Base-by-base conservation (phyloP, 345 rosid genomes). In the Geranium rotundifolium region DNA sequence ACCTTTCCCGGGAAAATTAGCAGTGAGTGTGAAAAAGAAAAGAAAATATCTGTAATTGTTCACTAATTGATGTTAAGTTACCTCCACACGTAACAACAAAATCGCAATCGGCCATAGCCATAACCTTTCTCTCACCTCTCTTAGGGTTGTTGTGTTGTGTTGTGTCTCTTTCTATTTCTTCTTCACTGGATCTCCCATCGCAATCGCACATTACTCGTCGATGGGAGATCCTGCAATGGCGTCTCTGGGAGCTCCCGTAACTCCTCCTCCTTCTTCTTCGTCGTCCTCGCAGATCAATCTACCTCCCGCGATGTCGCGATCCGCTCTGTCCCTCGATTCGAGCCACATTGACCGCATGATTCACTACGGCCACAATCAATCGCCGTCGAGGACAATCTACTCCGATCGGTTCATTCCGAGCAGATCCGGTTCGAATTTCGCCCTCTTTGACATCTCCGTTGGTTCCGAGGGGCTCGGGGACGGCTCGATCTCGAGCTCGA, bases 391-490 rank as follows among this genome's bases (percentile, higher is more conserved):
- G 39, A 75, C 92, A 4, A 95, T 95, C 54, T 88, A 78, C 80
- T 95, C 96, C 58, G 99, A 90, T 64, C 78, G 97, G 79, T 95
- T 95, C 69, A 95, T 95, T 1, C 99, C 99, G 18, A 82, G 95
- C 75, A 87, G 97, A 85, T 86, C 97, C 55, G 83, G 84, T 63
- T 95, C 97, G n/a, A 95, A 95, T 73, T 90, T 90, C 66, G 91
- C 83, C 1, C 89, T 95, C 29, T 90, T 95, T 69, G 83, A 82
- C 60, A 79, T 93, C 61, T 62, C 86, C 19, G 73, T 82, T 12
- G 67, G 84, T 0, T 60, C 71, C 3, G 71, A 65, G 1, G 81
- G 78, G n/a, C 82, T 86, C n/a, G 87, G 87, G 70, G 97, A 89
- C 5, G 72, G 79, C 57, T 23, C 27, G 27, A 23, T 23, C 27